Conservation (phyloP, 352 stramenopile species). For the Globisporangium yorkense region DNA sequence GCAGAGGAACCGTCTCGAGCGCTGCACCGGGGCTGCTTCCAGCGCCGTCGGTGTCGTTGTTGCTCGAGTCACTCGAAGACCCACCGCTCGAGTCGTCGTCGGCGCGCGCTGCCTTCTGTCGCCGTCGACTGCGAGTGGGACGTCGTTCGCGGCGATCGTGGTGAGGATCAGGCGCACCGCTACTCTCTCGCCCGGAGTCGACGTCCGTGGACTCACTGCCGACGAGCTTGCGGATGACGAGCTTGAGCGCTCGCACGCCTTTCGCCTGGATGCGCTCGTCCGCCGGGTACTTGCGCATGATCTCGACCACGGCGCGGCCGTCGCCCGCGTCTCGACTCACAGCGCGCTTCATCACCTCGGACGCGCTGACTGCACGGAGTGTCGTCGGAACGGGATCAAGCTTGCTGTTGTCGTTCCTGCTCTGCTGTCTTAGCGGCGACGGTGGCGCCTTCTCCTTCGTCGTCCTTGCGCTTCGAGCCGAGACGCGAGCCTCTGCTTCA, state of each 20-base stretch:
- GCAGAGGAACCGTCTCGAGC: not conserved
- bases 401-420: not conserved
- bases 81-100: not conserved
- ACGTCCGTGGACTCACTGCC: no score
- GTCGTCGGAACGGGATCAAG: not conserved
- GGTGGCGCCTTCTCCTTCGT: not conserved
- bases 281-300: conserved; percentile 38
- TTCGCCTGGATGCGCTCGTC: conserved; percentile 42
- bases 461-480: not conserved
- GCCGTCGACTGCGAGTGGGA: not conserved
- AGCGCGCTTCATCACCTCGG: conserved; percentile 44
- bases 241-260: conserved; percentile 40
- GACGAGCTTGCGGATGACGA: conserved; percentile 23
- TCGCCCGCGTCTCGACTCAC: conserved; percentile 38
- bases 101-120: not conserved
- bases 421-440: not conserved
- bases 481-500: not conserved
- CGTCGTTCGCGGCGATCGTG: no score
- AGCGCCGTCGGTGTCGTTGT: not conserved
- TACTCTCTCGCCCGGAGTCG: not conserved
- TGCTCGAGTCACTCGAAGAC: not conserved
- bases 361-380: conserved; percentile 22
- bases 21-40: not conserved
- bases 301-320: conserved; percentile 30
- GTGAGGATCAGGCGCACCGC: no score